Percentiles rank a stretch among this genome's conserved stretches.
Evolutionary conservation across 1,139 yeast genomes (phyloP).

Genomic region (Citeromyces siamensis): DNA sequence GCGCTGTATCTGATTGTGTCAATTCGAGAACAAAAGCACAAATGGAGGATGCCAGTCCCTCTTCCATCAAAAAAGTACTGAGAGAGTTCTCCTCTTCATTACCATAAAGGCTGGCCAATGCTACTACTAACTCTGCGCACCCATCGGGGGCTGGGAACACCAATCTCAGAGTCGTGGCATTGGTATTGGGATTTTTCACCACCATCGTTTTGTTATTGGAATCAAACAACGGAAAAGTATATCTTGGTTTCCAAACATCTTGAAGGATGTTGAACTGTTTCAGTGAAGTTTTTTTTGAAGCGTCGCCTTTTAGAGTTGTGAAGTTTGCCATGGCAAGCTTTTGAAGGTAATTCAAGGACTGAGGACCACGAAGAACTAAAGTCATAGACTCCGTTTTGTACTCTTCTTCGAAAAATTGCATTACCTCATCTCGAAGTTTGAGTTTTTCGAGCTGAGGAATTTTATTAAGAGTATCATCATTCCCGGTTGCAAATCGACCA

Average conservation of each 20-base stretch:
- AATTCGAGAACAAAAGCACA: conserved; percentile 4
- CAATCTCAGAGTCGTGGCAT: neutral
- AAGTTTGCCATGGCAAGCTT: conserved; percentile 35
- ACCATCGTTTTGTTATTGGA: neutral
- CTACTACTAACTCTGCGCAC: conserved; percentile 3
- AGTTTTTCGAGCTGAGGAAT: conserved; percentile 10
- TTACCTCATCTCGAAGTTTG: conserved; percentile 16
- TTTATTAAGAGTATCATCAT: conserved; percentile 19
- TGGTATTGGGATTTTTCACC: neutral
- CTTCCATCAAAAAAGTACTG: conserved; percentile 5
- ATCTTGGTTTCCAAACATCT: neutral
- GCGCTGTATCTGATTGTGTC: conserved; percentile 10
- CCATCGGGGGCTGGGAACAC: neutral
- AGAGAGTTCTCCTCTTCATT: conserved; percentile 36
- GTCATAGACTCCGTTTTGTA: conserved; percentile 32
- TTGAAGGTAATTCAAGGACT: conserved; percentile 41
- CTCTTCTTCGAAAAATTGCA: conserved; percentile 19
- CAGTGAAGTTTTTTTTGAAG: neutral
- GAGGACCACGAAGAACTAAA: conserved; percentile 50
- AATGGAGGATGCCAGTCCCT: conserved; percentile 4
- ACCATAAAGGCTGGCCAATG: conserved; percentile 44
- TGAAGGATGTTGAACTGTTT: neutral
- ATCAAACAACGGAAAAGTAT: neutral
- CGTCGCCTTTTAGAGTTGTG: conserved; percentile 15
- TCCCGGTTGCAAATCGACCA: conserved; percentile 35